Evolutionary conservation across 257 asterid species (phyloP).

Genomic region (Pogostemon cablin): DNA sequence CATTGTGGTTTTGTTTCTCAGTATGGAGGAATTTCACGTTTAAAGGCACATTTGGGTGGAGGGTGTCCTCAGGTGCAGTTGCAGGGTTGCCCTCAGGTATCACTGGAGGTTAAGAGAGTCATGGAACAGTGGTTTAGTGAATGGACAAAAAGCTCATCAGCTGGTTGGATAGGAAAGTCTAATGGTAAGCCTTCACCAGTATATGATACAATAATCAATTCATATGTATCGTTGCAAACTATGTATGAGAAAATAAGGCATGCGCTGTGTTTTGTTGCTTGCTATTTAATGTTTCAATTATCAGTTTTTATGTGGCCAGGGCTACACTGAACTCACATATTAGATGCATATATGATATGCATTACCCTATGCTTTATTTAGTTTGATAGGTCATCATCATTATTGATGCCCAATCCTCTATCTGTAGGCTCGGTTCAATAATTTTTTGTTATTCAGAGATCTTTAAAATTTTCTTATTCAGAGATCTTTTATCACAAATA

Average conservation of each 20-base stretch:
- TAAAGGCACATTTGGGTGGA: constrained; percentile 63
- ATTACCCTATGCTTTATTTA: too few species aligned
- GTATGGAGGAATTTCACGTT: constrained; percentile 60
- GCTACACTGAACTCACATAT: too few species aligned
- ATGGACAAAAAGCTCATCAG: constrained; percentile 43
- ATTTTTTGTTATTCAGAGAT: too few species aligned
- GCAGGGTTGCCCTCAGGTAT: constrained; percentile 55
- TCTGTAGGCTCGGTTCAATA: too few species aligned
- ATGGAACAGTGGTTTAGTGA: constrained; percentile 54
- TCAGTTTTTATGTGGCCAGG: too few species aligned
- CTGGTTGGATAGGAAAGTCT: constrained; percentile 43
- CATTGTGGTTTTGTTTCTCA: constrained; percentile 48
- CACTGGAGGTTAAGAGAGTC: constrained; percentile 43
- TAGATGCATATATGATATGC: too few species aligned
- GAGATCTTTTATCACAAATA: too few species aligned
- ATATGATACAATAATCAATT: neutral
- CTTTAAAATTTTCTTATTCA: too few species aligned
- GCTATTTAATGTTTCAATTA: too few species aligned
- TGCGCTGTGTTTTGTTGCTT: too few species aligned
- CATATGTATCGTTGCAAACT: neutral
- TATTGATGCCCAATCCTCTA: too few species aligned
- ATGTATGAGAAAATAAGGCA: neutral
- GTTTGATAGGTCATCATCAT: too few species aligned
- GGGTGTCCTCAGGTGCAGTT: constrained; percentile 46
- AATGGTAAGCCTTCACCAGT: constrained; percentile 34